Evolutionary conservation across 306 rosid genomes (phyloP).

Genomic region (Citrullus amarus): DNA sequence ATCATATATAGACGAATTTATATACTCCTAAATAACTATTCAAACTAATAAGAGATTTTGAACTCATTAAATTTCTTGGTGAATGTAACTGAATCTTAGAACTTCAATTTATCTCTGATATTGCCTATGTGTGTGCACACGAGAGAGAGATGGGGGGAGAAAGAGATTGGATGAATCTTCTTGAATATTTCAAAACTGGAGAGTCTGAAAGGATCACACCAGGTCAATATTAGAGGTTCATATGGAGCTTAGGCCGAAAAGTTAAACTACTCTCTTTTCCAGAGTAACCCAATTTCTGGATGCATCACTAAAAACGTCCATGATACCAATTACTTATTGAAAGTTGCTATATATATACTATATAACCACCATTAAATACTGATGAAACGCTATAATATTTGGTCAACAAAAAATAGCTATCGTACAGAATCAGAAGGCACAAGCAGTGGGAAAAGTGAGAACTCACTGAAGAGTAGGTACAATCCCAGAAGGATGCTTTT

Average conservation of each 20-base stretch:
- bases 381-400: neutral
- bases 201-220: neutral
- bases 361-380: neutral
- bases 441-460: neutral
- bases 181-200: neutral
- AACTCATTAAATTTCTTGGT: neutral
- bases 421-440: neutral
- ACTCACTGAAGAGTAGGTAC: slow-evolving; percentile 98
- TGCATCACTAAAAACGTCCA: neutral
- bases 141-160: neutral
- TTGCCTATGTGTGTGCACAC: neutral
- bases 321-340: neutral
- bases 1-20: neutral
- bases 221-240: neutral
- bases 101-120: neutral
- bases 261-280: neutral
- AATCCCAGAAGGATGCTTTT: slow-evolving; percentile 88
- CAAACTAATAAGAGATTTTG: neutral
- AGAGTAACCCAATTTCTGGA: neutral
- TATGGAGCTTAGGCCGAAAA: neutral
- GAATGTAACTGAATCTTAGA: neutral
- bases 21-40: neutral
- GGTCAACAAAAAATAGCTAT: neutral
- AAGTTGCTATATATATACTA: too few relatives aligned
- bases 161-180: neutral